Percentiles rank a stretch among this genome's conserved stretches.
Evolutionary conservation across 345 rosid species (phyloP).

Genomic region (Eucalyptus viminalis): DNA sequence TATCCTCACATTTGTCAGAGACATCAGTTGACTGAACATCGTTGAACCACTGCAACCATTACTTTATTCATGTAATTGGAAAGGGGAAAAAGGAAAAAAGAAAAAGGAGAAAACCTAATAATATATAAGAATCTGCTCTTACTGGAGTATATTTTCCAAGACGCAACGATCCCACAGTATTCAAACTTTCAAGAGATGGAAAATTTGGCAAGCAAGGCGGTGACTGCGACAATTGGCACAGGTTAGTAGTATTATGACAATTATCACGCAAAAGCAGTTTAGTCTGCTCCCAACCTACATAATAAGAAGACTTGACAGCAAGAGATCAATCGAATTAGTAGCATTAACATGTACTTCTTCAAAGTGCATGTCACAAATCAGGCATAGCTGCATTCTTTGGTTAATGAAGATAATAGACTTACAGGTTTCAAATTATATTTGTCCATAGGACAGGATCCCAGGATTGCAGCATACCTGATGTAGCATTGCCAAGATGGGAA

Average conservation of each 20-base stretch:
- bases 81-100: background rate
- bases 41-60: constrained; percentile 67
- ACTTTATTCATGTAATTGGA: background rate
- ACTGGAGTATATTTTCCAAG: constrained; percentile 73
- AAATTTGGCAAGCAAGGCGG: constrained; percentile 68
- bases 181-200: constrained; percentile 23
- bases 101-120: background rate
- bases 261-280: background rate
- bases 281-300: background rate
- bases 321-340: background rate
- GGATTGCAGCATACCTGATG: constrained; percentile 71
- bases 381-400: background rate
- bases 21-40: constrained; percentile 71
- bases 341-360: background rate
- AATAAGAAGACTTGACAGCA: background rate
- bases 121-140: background rate
- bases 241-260: background rate
- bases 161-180: constrained; percentile 38
- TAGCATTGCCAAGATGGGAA: background rate
- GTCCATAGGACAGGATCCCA: constrained; percentile 55
- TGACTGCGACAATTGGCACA: constrained; percentile 20
- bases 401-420: background rate
- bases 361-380: background rate
- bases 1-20: constrained; percentile 64
- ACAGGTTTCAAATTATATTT: constrained; percentile 53